Base-by-base conservation (phyloP, 2,329 filamentous ascomycete species). In the Diaporthe australafricana region DNA sequence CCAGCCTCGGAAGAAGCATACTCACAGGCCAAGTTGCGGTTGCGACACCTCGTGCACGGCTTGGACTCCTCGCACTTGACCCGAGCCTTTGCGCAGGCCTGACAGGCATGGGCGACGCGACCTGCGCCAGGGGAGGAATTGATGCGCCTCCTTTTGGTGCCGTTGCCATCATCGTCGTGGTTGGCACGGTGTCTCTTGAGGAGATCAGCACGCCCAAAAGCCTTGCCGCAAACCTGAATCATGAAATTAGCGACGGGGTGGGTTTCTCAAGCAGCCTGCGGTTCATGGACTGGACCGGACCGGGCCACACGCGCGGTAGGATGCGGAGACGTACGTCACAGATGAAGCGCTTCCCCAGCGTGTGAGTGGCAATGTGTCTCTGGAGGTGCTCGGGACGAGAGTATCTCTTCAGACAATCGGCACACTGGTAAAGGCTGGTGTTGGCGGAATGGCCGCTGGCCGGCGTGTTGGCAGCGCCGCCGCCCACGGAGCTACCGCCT, bases 61-160 rank as follows among this genome's bases (percentile, higher is more conserved):
- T 89, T 89, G 27, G 81, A 77, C 70, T 89, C 87, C 73, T 88
- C 86, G 73, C 87, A 89, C 75, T 88, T 89, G 55, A 89, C 86
- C 25, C 87, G 82, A 14, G 87, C 87, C 22, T 83, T 77, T 4
- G 87, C 87, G 74, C 87, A 89, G 12, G 85, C 80, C 30, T 83
- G 83, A 74, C 87, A 89, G 17, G 87, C 87, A 74, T 88, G 86
- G 12, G 84, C 86, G 14, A 89, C 87, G 16, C 87, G 85, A 25
- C 85, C 84, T 2, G 84, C 81, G 20, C 81, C 84, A 3, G 84
- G 84, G 0, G 84, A 84, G 1, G 84, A 78, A 53, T 83, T 82
- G 65, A 83, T 83, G 16, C 85, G 83, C 45, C 86, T 82, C 42
- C 86, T 87, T 75, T 86, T 87, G 57, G 81, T 81, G 35, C 83